These are phyloP conservation scores for Macadamia tetraphylla DNA, from an alignment of 164 flowering plant genomes.

Conservation along the genomic window DNA sequence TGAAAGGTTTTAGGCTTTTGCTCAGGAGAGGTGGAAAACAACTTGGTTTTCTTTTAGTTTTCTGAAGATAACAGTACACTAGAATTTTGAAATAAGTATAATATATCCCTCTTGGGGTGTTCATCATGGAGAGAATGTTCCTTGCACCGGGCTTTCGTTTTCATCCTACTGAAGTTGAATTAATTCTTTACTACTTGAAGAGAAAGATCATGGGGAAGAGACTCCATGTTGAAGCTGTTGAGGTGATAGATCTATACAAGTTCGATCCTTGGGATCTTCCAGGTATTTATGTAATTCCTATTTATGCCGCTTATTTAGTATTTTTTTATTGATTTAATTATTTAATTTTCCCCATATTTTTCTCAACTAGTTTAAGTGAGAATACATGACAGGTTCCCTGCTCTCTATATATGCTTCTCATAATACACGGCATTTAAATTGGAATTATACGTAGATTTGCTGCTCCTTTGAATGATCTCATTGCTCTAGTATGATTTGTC, in stretches of 20 bases:
- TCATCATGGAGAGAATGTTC: constrained; percentile 29
- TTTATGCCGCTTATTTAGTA: not conserved
- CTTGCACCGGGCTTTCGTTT: constrained; percentile 87
- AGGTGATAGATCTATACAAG: constrained; percentile 66
- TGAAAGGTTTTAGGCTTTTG: not conserved
- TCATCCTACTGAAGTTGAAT: constrained; percentile 79
- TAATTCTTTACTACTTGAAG: constrained; percentile 60
- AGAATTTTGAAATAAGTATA: not conserved
- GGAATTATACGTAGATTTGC: too few relatives aligned
- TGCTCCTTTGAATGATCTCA: too few relatives aligned
- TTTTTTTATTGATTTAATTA: too few relatives aligned
- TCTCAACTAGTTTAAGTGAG: too few relatives aligned
- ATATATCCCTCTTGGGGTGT: not conserved
- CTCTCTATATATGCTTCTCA: too few relatives aligned
- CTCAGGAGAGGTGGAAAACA: not conserved
- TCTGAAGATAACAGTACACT: not conserved
- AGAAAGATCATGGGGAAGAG: constrained; percentile 55
- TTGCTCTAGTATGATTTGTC: too few relatives aligned
- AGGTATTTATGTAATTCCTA: constrained; percentile 33
- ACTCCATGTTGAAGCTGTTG: constrained; percentile 33
- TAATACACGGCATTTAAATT: too few relatives aligned
- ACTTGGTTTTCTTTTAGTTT: not conserved
- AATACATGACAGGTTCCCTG: too few relatives aligned
- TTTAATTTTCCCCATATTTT: too few relatives aligned
- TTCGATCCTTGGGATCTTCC: constrained; percentile 82